Evolutionary conservation across 2,329 filamentous ascomycete genomes (phyloP).

Genomic region (Lecanicillium sp.): DNA sequence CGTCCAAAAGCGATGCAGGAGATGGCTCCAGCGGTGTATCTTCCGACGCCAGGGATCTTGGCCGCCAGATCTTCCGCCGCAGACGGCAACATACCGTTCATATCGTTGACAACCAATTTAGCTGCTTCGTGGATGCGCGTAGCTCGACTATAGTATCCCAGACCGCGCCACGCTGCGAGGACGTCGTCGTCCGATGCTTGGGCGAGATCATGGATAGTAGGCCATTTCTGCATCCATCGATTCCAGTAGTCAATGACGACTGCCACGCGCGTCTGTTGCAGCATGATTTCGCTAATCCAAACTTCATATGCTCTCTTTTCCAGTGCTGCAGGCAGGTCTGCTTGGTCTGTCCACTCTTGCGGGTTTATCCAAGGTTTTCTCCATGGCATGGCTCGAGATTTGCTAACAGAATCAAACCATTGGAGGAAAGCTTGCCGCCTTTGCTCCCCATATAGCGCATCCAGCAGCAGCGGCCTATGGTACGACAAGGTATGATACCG

Average conservation of each 20-base stretch:
- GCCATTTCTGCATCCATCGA: slow-evolving; percentile 53
- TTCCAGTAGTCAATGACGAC: slow-evolving; percentile 58
- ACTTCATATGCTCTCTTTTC: slow-evolving; percentile 55
- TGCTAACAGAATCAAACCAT: slow-evolving; percentile 44
- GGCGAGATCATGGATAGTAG: slow-evolving; percentile 49
- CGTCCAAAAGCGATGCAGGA: slow-evolving; percentile 55
- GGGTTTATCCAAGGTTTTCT: slow-evolving; percentile 50
- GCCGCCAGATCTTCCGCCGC: slow-evolving; percentile 36
- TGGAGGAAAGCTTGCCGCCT: slow-evolving; percentile 25
- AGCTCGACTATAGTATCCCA: slow-evolving; percentile 59
- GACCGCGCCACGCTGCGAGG: slow-evolving; percentile 49
- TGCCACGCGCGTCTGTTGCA: slow-evolving; percentile 57
- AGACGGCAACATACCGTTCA: slow-evolving; percentile 42
- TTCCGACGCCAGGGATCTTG: slow-evolving; percentile 50
- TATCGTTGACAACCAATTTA: slow-evolving; percentile 35
- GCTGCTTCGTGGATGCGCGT: slow-evolving; percentile 52
- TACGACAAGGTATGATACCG: too few species aligned
- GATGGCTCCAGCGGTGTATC: slow-evolving; percentile 56
- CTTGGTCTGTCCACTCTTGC: slow-evolving; percentile 13
- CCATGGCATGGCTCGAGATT: slow-evolving; percentile 48
- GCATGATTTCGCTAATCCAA: slow-evolving; percentile 61
- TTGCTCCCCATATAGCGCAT: too few species aligned
- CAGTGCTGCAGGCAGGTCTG: slow-evolving; percentile 30
- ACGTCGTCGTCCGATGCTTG: slow-evolving; percentile 47
- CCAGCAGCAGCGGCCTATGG: too few species aligned